These are phyloP conservation scores for Colletotrichum cuscutae DNA, from an alignment of 2,329 filamentous ascomycete species.

Conservation along the genomic window DNA sequence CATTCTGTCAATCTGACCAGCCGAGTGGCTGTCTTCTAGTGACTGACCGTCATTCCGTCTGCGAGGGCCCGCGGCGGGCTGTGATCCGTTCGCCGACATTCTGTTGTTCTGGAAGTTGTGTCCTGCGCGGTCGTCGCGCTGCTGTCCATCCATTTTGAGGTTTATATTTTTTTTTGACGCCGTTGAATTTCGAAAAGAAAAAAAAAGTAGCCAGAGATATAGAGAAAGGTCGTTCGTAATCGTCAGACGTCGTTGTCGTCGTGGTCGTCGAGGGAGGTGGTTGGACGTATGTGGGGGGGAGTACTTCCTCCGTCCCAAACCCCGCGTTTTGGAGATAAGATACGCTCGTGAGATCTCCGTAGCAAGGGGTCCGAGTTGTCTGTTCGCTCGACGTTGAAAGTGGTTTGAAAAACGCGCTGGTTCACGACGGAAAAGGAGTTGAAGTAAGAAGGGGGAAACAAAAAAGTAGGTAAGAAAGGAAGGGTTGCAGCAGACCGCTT, in stretches of 20 bases:
- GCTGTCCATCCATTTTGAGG: conserved; percentile 31
- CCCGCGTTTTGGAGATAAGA: conserved; percentile 35
- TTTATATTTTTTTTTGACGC: conserved; percentile 6
- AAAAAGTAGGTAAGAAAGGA: neutral
- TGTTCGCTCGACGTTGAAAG: conserved; percentile 23
- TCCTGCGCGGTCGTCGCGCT: conserved; percentile 37
- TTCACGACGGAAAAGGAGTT: neutral
- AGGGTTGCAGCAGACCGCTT: conserved; percentile 27
- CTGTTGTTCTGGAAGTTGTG: conserved; percentile 40
- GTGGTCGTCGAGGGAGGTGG: conserved; percentile 17
- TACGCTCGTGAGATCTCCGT: conserved; percentile 28
- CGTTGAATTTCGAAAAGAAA: neutral
- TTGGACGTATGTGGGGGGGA: conserved; percentile 23
- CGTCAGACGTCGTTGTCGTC: conserved; percentile 11
- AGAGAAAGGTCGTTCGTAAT: neutral
- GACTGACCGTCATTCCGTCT: conserved; percentile 36
- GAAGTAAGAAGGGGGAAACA: neutral
- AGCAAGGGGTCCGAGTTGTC: conserved; percentile 31
- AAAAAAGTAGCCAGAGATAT: neutral
- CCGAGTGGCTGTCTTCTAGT: conserved; percentile 37
- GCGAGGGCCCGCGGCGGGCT: conserved; percentile 28
- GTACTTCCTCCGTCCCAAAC: conserved; percentile 32
- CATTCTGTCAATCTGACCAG: neutral
- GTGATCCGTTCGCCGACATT: conserved; percentile 25
- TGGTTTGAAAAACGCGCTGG: conserved; percentile 19